Percentiles rank a stretch among this genome's conserved stretches.
phyloP scores from a whole-genome alignment of 345 rosid species.

The Eucalyptus fibrosa region DNA sequence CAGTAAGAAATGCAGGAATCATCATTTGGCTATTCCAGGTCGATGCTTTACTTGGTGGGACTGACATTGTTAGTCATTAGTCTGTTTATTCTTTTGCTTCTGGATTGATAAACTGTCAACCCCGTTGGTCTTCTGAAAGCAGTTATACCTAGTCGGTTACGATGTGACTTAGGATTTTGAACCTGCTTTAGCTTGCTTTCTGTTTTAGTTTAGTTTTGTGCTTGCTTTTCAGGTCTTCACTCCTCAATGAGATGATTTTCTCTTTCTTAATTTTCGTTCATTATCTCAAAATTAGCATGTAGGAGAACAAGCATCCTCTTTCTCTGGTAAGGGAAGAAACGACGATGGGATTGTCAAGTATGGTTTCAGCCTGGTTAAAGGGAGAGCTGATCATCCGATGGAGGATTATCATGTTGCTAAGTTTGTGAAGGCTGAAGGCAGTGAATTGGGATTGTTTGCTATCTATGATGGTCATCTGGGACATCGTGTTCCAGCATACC shows the following conservation, averaged over 20 bases:
- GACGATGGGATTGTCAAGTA: slow-evolving; percentile 28
- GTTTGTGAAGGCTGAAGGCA: slow-evolving; percentile 21
- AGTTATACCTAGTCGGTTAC: neutral
- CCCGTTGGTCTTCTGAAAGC: neutral
- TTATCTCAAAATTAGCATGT: slow-evolving; percentile 6
- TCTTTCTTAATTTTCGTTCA: neutral
- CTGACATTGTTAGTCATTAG: neutral
- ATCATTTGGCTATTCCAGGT: neutral
- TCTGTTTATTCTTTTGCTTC: neutral
- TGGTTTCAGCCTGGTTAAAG: slow-evolving; percentile 55
- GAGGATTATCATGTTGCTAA: slow-evolving; percentile 72
- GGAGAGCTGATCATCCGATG: slow-evolving; percentile 75
- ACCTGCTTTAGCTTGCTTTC: neutral
- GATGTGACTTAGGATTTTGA: neutral
- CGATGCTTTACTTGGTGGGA: neutral
- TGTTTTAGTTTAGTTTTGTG: neutral
- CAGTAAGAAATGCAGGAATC: neutral
- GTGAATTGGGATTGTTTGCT: slow-evolving; percentile 59
- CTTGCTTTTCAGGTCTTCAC: neutral
- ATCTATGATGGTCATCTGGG: slow-evolving; percentile 70
- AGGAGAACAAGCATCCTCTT: slow-evolving; percentile 28
- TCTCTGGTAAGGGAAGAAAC: slow-evolving; percentile 54
- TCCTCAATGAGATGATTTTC: neutral
- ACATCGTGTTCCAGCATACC: slow-evolving; percentile 59
- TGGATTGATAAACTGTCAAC: neutral